phyloP scores from a whole-genome alignment of 331 rosid species.

The Pyracantha coccinea region DNA sequence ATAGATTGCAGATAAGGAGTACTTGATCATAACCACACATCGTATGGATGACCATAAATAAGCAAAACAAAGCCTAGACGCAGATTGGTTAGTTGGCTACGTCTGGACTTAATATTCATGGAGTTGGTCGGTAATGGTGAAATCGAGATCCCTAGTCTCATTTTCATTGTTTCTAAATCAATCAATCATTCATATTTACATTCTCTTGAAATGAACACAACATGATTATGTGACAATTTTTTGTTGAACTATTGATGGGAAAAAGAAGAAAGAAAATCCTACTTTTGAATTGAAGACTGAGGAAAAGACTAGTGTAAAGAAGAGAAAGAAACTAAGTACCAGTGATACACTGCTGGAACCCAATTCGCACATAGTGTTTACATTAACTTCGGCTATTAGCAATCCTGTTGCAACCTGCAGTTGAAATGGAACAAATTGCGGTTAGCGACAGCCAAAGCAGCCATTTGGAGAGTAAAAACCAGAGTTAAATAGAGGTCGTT shows the following conservation, averaged over 20 bases:
- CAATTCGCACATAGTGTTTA: conserved; percentile 72
- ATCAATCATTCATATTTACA: too few relatives aligned
- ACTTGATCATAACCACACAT: too few relatives aligned
- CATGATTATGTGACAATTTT: too few relatives aligned
- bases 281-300: not conserved
- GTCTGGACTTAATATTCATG: too few relatives aligned
- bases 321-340: conserved; percentile 25
- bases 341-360: conserved; percentile 73
- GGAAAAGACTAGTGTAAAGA: not conserved
- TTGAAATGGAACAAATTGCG: not conserved
- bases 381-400: conserved; percentile 73
- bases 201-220: too few relatives aligned
- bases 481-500: not conserved
- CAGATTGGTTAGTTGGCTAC: too few relatives aligned
- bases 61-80: too few relatives aligned
- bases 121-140: too few relatives aligned
- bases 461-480: not conserved
- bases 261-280: not conserved
- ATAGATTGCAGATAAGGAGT: too few relatives aligned
- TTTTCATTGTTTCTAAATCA: too few relatives aligned
- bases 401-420: conserved; percentile 74
- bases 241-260: not conserved
- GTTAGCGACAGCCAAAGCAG: not conserved
- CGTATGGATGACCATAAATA: too few relatives aligned
- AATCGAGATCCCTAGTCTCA: too few relatives aligned